Conservation (phyloP, 1,284 basidiomycete genomes). For the Apiotrichum sp. region DNA sequence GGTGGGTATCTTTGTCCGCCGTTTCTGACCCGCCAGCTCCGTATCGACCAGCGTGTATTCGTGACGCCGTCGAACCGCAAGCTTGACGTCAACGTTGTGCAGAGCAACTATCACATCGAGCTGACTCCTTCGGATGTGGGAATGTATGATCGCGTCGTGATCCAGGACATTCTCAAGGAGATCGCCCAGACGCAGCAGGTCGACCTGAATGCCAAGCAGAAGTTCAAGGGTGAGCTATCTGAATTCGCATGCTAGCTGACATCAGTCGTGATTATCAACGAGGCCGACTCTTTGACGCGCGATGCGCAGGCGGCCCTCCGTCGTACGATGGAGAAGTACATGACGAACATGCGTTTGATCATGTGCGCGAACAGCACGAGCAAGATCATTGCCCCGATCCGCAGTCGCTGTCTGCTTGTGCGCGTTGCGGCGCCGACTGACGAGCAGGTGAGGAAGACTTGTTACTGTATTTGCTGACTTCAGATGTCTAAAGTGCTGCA, state of each 20-base stretch:
- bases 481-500: conserved; percentile 77
- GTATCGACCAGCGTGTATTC: conserved; percentile 97
- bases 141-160: conserved; percentile 89
- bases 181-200: conserved; percentile 99
- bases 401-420: conserved; percentile 87
- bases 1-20: conserved; percentile 49
- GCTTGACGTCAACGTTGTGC: conserved; percentile 92
- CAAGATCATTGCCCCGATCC: conserved; percentile 94
- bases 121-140: conserved; percentile 98
- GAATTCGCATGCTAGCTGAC: not conserved
- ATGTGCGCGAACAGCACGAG: conserved; percentile 97
- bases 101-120: conserved; percentile 96
- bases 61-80: conserved; percentile 90
- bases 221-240: conserved; percentile 74
- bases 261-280: conserved; percentile 93
- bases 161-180: conserved; percentile 96
- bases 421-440: conserved; percentile 81
- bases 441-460: conserved; percentile 58
- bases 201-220: conserved; percentile 87
- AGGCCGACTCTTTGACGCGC: conserved; percentile 87
- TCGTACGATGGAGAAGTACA: conserved; percentile 99
- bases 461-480: not conserved
- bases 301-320: conserved; percentile 96
- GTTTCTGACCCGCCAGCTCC: conserved; percentile 57
- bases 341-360: conserved; percentile 94